Evolutionary conservation across 495 filamentous ascomycete genomes (phyloP).

Genomic region (Xeromyces bisporus): DNA sequence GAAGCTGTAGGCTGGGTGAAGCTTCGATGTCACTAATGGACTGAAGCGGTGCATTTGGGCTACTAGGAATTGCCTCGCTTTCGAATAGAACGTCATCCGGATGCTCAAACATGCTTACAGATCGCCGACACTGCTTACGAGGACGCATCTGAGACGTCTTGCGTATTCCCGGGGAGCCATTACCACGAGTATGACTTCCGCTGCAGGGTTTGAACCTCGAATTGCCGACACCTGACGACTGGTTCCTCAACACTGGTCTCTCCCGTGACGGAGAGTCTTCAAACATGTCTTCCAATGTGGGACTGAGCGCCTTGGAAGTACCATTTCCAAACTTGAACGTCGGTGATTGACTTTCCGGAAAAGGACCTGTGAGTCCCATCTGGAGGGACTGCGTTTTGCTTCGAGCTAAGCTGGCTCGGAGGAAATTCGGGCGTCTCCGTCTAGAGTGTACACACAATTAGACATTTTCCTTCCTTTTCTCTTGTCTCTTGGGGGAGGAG

Average conservation of each 20-base stretch:
- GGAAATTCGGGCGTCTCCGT: constrained; percentile 23
- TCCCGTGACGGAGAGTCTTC: constrained; percentile 62
- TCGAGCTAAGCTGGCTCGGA: constrained; percentile 24
- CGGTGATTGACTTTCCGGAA: constrained; percentile 44
- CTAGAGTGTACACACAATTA: constrained; percentile 12
- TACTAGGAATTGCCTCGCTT: constrained; percentile 35
- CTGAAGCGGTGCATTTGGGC: constrained; percentile 38
- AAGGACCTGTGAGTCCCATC: constrained; percentile 16
- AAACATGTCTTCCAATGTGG: constrained; percentile 66
- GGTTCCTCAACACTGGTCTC: constrained; percentile 19
- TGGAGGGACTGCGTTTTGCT: constrained; percentile 29
- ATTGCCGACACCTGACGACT: constrained; percentile 24
- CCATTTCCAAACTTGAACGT: constrained; percentile 62
- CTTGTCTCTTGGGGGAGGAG: no score
- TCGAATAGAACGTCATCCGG: constrained; percentile 71
- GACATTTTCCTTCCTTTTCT: constrained; percentile 4
- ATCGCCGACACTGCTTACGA: constrained; percentile 75
- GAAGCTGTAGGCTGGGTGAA: constrained; percentile 51
- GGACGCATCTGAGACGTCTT: constrained; percentile 57
- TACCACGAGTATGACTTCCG: constrained; percentile 34
- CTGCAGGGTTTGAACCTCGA: constrained; percentile 47
- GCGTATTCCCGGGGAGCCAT: constrained; percentile 57
- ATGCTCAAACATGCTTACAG: constrained; percentile 93
- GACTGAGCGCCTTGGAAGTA: constrained; percentile 32
- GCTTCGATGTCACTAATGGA: constrained; percentile 66